Evolutionary conservation across 495 filamentous ascomycete genomes (phyloP), one percentile per base, ranked within the genome.

Genomic region (Amphirosellinia nigrospora): DNA sequence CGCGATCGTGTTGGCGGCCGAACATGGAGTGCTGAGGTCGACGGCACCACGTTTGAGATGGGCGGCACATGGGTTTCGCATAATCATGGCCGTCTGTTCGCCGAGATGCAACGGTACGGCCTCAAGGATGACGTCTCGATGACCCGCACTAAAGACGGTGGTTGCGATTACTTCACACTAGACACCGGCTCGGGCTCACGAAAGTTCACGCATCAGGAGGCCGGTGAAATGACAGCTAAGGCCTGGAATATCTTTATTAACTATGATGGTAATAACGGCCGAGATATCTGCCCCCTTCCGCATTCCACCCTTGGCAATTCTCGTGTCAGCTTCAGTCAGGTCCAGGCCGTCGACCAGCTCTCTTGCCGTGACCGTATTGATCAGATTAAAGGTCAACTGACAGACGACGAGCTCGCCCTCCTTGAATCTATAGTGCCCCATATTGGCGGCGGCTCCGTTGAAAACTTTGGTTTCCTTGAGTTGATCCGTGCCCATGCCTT

Each of bases 1-100:
- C 75, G 80, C 4, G 78, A 81, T 60, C 78, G 79, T 3, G 77
- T 82, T 39, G 80, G 80, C 21, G 80, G 80, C 0, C 75, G 80
- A 5, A 73, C 80, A 10, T 82, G 74, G 73, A 74, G 76, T 13
- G 66, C 74, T 0, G 72, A 77, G 9, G 71, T 74, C 45, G 69
- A 50, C 9, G 69, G 72, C 0, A 72, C 78, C 55, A 62, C 65
- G 0, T 77, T 72, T 41, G 80, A 82, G 26, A 75, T 82, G 71
- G 80, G 80, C 0, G 80, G 80, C 7, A 79, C 78, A 7, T 82
- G 79, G 78, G 72, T 82, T 11, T 53, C 48, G 48, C 71, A 77
- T 32, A 63, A 60, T 39, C 53, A 71, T 36, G 67, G 28, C 28
- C 72, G 68, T 34, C 38, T 70, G 36, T 68, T 64, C 66, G 45